Percentiles rank a stretch among this genome's conserved stretches.
Evolutionary conservation across 768 basidiomycete genomes (phyloP).

Genomic region (Mycena floridula): DNA sequence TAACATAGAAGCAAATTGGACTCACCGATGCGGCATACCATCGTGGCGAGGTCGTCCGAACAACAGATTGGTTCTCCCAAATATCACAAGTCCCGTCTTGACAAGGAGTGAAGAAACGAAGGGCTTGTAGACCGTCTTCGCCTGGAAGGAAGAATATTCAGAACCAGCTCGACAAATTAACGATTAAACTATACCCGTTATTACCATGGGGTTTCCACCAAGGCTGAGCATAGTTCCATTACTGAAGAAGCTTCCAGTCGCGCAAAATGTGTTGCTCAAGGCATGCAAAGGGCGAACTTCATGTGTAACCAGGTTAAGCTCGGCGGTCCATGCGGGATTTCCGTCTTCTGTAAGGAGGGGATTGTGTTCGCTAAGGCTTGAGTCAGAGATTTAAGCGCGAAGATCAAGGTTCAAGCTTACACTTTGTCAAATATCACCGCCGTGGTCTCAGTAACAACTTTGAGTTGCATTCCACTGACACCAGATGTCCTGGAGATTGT

Average conservation of each 20-base stretch:
- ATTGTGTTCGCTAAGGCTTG: neutral
- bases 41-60: constrained; percentile 7
- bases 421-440: constrained; percentile 4
- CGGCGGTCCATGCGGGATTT: neutral
- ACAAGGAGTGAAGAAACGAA: constrained; percentile 8
- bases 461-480: constrained; percentile 1
- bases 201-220: constrained; percentile 1
- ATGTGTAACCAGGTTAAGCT: constrained; percentile 4
- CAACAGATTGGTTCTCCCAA: neutral
- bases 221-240: constrained; percentile 33
- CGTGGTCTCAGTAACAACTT: constrained; percentile 3
- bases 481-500: too few species aligned
- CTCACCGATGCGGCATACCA: constrained; percentile 3
- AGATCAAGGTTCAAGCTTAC: neutral
- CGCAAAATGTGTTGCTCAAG: constrained; percentile 8
- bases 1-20: constrained; percentile 6
- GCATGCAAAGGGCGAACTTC: constrained; percentile 3
- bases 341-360: constrained; percentile 10
- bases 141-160: neutral
- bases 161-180: neutral
- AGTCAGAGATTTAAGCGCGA: neutral
- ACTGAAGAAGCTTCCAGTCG: constrained; percentile 27
- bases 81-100: neutral
- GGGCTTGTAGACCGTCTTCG: neutral
- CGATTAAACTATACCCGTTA: constrained; percentile 6